Conservation (phyloP, 805 yeast species). For the Soucietia sequanensis region DNA sequence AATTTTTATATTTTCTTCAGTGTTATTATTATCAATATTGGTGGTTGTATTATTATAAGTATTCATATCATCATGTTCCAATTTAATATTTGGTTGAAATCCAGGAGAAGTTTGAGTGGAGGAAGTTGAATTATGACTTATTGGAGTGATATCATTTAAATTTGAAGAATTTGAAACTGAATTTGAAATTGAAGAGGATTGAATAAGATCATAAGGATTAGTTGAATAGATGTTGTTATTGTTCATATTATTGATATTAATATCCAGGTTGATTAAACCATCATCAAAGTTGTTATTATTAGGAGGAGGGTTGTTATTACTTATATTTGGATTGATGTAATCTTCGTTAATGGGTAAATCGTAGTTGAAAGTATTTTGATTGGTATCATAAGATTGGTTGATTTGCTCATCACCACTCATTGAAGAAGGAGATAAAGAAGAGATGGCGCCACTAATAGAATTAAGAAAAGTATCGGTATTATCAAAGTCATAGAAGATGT, state of each 20-base stretch:
- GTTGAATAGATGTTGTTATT: constrained; percentile 4
- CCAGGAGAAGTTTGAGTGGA: constrained; percentile 23
- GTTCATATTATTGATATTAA: constrained; percentile 4
- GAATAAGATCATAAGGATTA: constrained; percentile 3
- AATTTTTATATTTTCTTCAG: no score
- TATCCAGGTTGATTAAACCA: constrained; percentile 4
- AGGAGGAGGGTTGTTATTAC: neutral
- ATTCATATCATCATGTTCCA: neutral
- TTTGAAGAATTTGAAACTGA: constrained; percentile 13
- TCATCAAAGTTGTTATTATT: constrained; percentile 5
- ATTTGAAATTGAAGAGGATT: constrained; percentile 14
- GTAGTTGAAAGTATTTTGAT: neutral
- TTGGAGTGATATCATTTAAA: constrained; percentile 19
- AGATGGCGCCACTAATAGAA: constrained; percentile 23
- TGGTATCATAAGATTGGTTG: neutral
- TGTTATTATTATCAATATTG: no score
- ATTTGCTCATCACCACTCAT: constrained; percentile 15
- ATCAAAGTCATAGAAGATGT: constrained; percentile 22
- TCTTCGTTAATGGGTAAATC: constrained; percentile 5
- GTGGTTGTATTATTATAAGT: neutral
- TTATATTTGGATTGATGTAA: constrained; percentile 5
- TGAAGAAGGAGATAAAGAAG: constrained; percentile 18
- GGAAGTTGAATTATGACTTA: constrained; percentile 13
- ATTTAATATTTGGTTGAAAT: neutral
- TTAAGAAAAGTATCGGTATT: constrained; percentile 29